Evolutionary conservation across 495 filamentous ascomycete species (phyloP).

Genomic region (Polyplosphaeria fusca): DNA sequence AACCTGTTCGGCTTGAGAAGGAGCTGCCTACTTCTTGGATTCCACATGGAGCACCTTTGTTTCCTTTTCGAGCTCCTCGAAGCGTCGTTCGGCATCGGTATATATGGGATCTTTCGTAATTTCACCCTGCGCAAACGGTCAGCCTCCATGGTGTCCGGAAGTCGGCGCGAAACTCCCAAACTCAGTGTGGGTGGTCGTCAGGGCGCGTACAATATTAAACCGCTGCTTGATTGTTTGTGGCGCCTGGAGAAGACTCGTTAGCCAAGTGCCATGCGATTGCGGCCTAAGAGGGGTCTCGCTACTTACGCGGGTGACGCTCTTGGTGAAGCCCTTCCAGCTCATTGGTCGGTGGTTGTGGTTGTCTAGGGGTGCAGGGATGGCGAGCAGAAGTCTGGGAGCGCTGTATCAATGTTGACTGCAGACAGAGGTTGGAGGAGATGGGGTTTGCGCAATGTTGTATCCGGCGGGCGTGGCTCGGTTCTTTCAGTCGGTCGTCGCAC

Average conservation of each 20-base stretch:
- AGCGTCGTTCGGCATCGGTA: constrained; percentile 88
- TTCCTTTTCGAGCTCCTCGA: constrained; percentile 87
- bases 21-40: constrained; percentile 70
- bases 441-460: constrained; percentile 1
- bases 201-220: constrained; percentile 71
- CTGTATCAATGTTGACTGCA: background rate
- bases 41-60: constrained; percentile 96
- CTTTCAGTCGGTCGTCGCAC: constrained; percentile 13
- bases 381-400: background rate
- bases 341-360: constrained; percentile 48
- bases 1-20: background rate
- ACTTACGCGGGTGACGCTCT: constrained; percentile 75
- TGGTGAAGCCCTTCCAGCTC: constrained; percentile 96
- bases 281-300: constrained; percentile 1
- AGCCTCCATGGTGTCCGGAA: constrained; percentile 14
- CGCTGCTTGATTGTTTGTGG: constrained; percentile 86
- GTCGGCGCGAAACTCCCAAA: constrained; percentile 17
- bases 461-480: constrained; percentile 11
- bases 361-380: background rate
- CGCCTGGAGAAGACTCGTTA: constrained; percentile 54
- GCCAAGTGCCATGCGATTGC: constrained; percentile 2
- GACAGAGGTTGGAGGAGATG: background rate
- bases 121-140: constrained; percentile 56
- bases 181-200: background rate
- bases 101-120: constrained; percentile 92